phyloP scores from a whole-genome alignment of 768 basidiomycete species.

The Pleurotus pulmonarius region DNA sequence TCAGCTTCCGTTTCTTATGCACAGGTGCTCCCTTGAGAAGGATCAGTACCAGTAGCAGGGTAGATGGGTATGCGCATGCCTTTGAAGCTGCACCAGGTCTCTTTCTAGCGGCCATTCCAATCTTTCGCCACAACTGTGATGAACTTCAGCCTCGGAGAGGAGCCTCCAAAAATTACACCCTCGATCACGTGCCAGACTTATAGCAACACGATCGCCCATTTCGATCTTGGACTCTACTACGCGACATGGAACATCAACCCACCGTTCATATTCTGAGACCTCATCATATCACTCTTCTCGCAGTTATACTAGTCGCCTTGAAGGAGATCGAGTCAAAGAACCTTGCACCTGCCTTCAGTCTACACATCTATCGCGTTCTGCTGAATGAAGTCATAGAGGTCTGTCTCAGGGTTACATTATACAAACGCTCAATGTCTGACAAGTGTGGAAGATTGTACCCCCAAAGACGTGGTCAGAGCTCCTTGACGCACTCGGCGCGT shows the following conservation, averaged over 20 bases:
- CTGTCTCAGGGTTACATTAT: constrained; percentile 15
- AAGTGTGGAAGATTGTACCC: constrained; percentile 53
- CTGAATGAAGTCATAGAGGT: constrained; percentile 73
- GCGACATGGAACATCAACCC: constrained; percentile 37
- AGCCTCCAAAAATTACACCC: not conserved
- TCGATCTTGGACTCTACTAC: not conserved
- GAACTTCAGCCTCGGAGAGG: constrained; percentile 1
- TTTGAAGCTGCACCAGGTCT: constrained; percentile 25
- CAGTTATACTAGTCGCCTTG: constrained; percentile 58
- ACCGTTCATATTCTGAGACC: constrained; percentile 70
- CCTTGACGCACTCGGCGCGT: constrained; percentile 36
- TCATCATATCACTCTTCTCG: constrained; percentile 71
- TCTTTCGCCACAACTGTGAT: constrained; percentile 16
- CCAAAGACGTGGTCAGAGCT: constrained; percentile 56
- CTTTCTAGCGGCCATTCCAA: constrained; percentile 26
- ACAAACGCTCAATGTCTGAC: not conserved
- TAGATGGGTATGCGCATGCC: constrained; percentile 13
- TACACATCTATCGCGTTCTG: constrained; percentile 64
- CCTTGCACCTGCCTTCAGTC: constrained; percentile 53
- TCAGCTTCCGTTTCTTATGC: constrained; percentile 58
- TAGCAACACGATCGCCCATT: not conserved
- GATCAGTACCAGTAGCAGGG: not conserved
- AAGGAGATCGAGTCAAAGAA: constrained; percentile 52
- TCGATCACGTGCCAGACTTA: not conserved
- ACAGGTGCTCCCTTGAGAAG: constrained; percentile 30